Evolutionary conservation across 306 rosid species (phyloP).

Genomic region (Quercus ilex): DNA sequence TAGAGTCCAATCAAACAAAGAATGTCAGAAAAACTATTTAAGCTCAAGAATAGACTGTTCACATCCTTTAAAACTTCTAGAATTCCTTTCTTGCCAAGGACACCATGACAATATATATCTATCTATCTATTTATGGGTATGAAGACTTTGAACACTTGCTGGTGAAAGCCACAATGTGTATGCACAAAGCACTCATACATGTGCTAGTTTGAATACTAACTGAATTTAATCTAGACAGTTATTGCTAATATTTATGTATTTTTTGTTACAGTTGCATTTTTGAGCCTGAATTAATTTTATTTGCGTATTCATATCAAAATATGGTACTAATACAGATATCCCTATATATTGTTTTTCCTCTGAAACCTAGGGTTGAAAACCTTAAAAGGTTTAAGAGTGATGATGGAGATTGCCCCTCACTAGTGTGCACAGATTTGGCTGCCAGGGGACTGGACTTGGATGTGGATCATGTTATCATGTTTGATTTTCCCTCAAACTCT

Average conservation of each 20-base stretch:
- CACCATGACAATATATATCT: too few species aligned
- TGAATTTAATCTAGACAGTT: neutral
- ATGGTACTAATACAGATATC: constrained; percentile 12
- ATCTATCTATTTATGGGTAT: too few species aligned
- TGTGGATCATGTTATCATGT: constrained; percentile 97
- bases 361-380: constrained; percentile 77
- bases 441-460: constrained; percentile 96
- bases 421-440: constrained; percentile 96
- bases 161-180: too few species aligned
- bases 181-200: too few species aligned
- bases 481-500: constrained; percentile 87
- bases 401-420: constrained; percentile 83
- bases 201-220: too few species aligned
- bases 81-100: too few species aligned
- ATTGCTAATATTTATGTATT: neutral
- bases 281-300: neutral
- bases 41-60: too few species aligned
- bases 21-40: too few species aligned
- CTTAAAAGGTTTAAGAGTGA: constrained; percentile 86
- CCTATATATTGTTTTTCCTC: constrained; percentile 8
- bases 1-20: too few species aligned
- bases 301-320: too few species aligned
- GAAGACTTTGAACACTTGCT: too few species aligned
- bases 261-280: neutral
- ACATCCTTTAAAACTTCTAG: too few species aligned